Evolutionary conservation across 1,139 yeast genomes (phyloP).

Genomic region (Kodamaea plutei): DNA sequence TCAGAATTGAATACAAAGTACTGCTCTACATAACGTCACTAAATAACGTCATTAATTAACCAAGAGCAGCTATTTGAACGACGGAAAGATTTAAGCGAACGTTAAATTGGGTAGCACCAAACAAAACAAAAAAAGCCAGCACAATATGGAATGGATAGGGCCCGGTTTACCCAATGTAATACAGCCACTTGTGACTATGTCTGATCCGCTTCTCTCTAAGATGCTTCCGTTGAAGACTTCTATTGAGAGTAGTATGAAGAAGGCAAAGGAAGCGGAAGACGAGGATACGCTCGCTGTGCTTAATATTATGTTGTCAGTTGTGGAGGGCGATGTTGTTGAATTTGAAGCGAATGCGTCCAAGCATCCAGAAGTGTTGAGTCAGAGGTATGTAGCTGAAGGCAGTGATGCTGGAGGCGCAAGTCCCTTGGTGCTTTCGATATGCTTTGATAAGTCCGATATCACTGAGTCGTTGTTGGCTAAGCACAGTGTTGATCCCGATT

Average conservation of each 20-base stretch:
- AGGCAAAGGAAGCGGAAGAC: conserved; percentile 1
- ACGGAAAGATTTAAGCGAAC: no score
- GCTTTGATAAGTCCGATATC: conserved; percentile 41
- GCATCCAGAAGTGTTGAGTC: conserved; percentile 29
- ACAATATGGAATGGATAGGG: conserved; percentile 17
- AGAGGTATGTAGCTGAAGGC: conserved; percentile 11
- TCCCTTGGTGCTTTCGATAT: conserved; percentile 50
- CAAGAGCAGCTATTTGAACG: no score
- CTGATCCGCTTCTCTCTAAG: conserved; percentile 40
- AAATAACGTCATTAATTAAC: no score
- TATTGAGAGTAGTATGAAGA: conserved; percentile 2
- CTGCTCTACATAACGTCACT: no score
- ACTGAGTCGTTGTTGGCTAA: conserved; percentile 39
- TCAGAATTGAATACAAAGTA: no score
- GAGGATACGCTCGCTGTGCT: conserved; percentile 20
- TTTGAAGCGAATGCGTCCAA: conserved; percentile 33
- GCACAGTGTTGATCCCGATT: conserved; percentile 38
- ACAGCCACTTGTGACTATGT: conserved; percentile 14
- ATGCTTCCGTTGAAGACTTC: conserved; percentile 42
- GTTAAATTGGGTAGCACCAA: no score
- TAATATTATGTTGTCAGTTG: conserved; percentile 29
- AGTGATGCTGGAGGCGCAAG: conserved; percentile 47
- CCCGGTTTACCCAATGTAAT: conserved; percentile 7
- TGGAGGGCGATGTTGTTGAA: conserved; percentile 49
- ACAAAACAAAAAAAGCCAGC: no score